Conservation (phyloP, 208 protist genomes). For the Leishmania major region DNA sequence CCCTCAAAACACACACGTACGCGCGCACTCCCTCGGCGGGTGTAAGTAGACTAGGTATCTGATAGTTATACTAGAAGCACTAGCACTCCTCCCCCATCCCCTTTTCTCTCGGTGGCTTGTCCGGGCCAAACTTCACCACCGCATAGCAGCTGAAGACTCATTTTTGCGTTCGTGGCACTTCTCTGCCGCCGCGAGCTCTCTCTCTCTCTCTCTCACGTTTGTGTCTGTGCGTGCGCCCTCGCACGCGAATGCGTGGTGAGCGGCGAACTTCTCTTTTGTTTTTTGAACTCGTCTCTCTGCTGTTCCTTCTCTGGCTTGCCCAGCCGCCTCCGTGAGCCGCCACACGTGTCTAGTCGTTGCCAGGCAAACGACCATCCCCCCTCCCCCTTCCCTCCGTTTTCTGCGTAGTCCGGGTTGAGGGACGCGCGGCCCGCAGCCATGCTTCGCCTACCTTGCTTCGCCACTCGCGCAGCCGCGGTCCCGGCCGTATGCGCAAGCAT, state of each 20-base stretch:
- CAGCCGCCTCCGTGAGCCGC: background rate
- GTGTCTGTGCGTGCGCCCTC: no score
- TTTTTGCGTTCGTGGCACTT: background rate
- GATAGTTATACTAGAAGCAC: no score
- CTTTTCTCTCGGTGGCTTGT: background rate
- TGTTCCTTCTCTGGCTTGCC: background rate
- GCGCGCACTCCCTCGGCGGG: background rate
- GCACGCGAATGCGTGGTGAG: no score
- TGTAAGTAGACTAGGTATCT: background rate
- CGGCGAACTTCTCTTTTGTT: background rate
- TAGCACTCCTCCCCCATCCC: background rate
- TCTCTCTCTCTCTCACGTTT: background rate
- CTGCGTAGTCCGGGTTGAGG: background rate
- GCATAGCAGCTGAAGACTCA: background rate
- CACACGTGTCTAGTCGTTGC: background rate
- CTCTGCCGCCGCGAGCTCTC: no score
- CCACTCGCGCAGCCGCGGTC: background rate
- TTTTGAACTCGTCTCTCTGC: background rate
- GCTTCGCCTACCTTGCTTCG: conserved; percentile 24
- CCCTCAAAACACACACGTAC: background rate
- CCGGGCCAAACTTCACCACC: background rate
- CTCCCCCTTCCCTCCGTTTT: background rate
- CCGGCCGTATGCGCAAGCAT: background rate
- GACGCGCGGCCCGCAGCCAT: conserved; percentile 12
- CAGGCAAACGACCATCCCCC: background rate